A percentile compares a stretch with the other conserved stretches of the same genome.
These are phyloP conservation scores for Fusarium sp. DNA, from an alignment of 2,329 filamentous ascomycete species.

Conservation along the genomic window DNA sequence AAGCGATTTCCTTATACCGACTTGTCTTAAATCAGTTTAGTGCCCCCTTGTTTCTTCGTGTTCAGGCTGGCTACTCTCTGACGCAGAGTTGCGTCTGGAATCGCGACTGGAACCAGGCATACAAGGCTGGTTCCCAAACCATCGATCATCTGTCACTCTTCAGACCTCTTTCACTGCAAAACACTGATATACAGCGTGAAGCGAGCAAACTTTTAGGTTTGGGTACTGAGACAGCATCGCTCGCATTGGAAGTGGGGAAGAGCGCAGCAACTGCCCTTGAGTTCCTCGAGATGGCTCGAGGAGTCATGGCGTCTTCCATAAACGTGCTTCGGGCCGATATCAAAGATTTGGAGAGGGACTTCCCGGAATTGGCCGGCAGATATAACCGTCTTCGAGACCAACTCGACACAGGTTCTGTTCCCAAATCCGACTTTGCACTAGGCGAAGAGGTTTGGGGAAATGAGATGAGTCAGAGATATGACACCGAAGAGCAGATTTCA, in stretches of 20 bases:
- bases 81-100: not conserved
- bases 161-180: not conserved
- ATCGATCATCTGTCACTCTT: not conserved
- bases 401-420: not conserved
- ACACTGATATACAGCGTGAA: not conserved
- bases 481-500: not conserved
- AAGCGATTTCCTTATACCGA: not conserved
- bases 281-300: not conserved
- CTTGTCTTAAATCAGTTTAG: not conserved
- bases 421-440: not conserved
- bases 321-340: not conserved
- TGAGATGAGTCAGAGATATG: not conserved
- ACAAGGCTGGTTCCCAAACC: not conserved
- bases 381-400: not conserved
- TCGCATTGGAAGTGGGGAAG: not conserved
- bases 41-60: not conserved
- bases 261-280: not conserved
- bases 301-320: not conserved
- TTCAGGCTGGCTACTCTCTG: not conserved
- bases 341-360: not conserved
- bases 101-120: not conserved
- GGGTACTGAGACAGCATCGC: not conserved
- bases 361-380: not conserved
- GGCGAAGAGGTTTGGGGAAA: not conserved
- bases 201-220: not conserved